A percentile compares a stretch with the other conserved stretches of the same genome.
These are phyloP conservation scores for Gillenia trifoliata DNA, from an alignment of 306 rosid genomes.

Conservation along the genomic window DNA sequence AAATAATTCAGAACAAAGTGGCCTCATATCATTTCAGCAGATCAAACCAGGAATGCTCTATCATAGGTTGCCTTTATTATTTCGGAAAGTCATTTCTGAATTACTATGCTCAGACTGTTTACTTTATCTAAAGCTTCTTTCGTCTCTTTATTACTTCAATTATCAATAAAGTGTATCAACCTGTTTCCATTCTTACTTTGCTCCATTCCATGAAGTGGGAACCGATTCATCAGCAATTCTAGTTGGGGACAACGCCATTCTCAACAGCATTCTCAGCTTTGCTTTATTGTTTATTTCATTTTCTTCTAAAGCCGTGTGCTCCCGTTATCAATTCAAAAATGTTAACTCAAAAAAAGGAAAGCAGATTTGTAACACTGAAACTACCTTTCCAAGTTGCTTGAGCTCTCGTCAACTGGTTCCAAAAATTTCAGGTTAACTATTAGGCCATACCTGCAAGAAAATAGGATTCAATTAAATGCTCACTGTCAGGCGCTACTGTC, in stretches of 20 bases:
- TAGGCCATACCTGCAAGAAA: conserved; percentile 84
- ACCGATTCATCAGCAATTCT: background rate
- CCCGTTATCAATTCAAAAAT: background rate
- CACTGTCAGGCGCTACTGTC: too few relatives aligned
- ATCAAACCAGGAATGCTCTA: background rate
- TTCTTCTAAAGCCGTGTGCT: background rate
- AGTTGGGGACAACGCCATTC: background rate
- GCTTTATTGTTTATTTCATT: background rate
- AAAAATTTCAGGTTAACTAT: conserved; percentile 60
- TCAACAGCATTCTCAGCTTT: background rate
- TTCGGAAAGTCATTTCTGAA: background rate
- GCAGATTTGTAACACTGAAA: background rate
- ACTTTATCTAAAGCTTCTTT: background rate
- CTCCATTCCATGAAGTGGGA: background rate
- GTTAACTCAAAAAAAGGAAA: background rate
- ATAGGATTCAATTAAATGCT: background rate
- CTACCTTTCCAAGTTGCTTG: conserved; percentile 84
- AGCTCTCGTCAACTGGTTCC: conserved; percentile 93
- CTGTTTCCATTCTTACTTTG: background rate
- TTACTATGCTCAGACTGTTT: background rate
- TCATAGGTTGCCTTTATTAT: background rate
- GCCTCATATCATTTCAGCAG: background rate
- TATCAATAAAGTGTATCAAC: background rate
- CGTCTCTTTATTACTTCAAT: background rate
- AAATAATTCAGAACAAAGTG: background rate